These are phyloP conservation scores for Syzygium malaccense DNA, from an alignment of 441 rosid species.

Conservation along the genomic window DNA sequence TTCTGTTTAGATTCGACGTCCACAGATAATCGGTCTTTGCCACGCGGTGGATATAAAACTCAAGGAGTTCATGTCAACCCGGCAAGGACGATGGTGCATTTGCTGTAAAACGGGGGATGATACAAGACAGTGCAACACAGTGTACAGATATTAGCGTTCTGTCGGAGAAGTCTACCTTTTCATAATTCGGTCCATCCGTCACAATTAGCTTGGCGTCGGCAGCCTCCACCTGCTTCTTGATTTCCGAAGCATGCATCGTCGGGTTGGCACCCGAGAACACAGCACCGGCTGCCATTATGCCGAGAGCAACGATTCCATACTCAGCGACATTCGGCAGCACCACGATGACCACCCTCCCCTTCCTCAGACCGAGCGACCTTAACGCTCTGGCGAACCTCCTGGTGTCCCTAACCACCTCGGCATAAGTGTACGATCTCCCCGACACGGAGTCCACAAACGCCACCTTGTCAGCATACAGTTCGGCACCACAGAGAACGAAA, in stretches of 20 bases:
- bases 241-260: constrained; percentile 55
- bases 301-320: constrained; percentile 69
- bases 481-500: constrained; percentile 74
- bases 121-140: not conserved
- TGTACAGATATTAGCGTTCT: not conserved
- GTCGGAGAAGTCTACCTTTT: constrained; percentile 37
- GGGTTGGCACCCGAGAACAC: constrained; percentile 94
- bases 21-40: not conserved
- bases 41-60: not conserved
- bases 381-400: constrained; percentile 70
- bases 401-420: constrained; percentile 57
- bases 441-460: constrained; percentile 80
- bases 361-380: constrained; percentile 70
- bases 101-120: not conserved
- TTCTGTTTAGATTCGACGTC: not conserved
- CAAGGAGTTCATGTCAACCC: not conserved
- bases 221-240: constrained; percentile 71
- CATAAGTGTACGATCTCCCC: constrained; percentile 58
- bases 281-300: constrained; percentile 84
- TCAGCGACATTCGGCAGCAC: constrained; percentile 80
- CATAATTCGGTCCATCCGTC: constrained; percentile 47
- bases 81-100: not conserved
- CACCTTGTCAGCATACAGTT: constrained; percentile 49
- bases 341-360: constrained; percentile 68
- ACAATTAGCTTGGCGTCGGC: constrained; percentile 73